phyloP scores from a whole-genome alignment of 768 basidiomycete genomes.

The Lactarius akahatsu region DNA sequence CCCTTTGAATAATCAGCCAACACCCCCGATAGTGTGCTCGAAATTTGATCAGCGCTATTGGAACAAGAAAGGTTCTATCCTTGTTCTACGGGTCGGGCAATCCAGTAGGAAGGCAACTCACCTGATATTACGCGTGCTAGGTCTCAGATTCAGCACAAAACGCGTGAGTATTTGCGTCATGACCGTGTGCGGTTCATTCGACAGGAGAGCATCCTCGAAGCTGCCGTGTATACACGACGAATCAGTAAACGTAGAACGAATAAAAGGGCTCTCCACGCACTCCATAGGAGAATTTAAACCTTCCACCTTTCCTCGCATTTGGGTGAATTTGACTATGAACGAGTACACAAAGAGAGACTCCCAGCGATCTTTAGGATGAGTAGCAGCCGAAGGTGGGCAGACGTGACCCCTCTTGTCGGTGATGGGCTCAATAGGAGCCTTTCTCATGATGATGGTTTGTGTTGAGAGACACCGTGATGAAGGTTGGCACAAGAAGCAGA shows the following conservation, averaged over 20 bases:
- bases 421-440: conserved; percentile 32
- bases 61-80: conserved; percentile 38
- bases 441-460: conserved; percentile 38
- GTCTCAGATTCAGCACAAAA: conserved; percentile 80
- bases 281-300: conserved; percentile 81
- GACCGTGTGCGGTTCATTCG: conserved; percentile 67
- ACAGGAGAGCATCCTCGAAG: conserved; percentile 76
- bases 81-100: conserved; percentile 35
- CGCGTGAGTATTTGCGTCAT: conserved; percentile 69
- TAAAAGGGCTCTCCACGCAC: conserved; percentile 49
- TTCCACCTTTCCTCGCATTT: conserved; percentile 70
- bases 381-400: conserved; percentile 59
- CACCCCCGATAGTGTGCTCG: conserved; percentile 65
- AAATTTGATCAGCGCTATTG: conserved; percentile 76
- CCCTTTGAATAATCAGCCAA: conserved; percentile 72
- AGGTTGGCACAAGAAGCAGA: conserved; percentile 30
- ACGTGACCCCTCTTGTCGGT: conserved; percentile 51
- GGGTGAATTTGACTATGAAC: conserved; percentile 82
- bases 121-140: conserved; percentile 90
- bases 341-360: conserved; percentile 83
- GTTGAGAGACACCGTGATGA: conserved; percentile 28
- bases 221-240: conserved; percentile 41
- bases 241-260: conserved; percentile 18
- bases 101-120: conserved; percentile 45
- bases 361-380: conserved; percentile 81